Conservation (phyloP, 805 yeast genomes). For the Saturnispora silvae region DNA sequence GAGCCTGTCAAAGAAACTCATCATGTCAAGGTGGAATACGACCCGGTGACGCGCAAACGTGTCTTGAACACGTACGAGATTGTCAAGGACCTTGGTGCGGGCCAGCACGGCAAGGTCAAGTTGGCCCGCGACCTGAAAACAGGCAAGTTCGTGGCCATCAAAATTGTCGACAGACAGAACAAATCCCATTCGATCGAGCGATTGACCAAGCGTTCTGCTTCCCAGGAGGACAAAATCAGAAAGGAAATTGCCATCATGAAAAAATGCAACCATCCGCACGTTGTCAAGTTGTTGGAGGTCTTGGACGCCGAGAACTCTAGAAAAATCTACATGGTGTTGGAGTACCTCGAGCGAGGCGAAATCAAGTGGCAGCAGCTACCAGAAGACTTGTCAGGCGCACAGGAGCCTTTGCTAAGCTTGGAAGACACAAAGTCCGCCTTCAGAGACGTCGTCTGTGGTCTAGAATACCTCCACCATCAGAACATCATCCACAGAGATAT, state of each 20-base stretch:
- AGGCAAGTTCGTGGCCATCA: conserved; percentile 75
- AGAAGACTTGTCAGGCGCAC: conserved; percentile 15
- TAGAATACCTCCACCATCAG: conserved; percentile 83
- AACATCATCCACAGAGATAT: conserved; percentile 93
- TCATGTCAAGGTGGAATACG: conserved; percentile 71
- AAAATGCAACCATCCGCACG: conserved; percentile 83
- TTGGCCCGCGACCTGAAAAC: conserved; percentile 66
- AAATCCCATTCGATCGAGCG: conserved; percentile 34
- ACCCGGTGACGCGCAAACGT: conserved; percentile 74
- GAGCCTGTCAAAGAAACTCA: conserved; percentile 68
- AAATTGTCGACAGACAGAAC: conserved; percentile 73
- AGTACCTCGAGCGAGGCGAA: conserved; percentile 85
- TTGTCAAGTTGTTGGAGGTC: conserved; percentile 79
- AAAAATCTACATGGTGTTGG: conserved; percentile 83
- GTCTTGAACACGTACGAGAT: conserved; percentile 86
- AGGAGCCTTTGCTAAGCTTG: conserved; percentile 57
- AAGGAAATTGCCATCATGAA: conserved; percentile 91
- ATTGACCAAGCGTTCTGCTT: conserved; percentile 19
- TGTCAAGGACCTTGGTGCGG: conserved; percentile 76
- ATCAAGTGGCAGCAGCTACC: conserved; percentile 60
- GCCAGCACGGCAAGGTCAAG: conserved; percentile 99
- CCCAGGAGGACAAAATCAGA: conserved; percentile 62
- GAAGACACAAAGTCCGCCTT: conserved; percentile 60
- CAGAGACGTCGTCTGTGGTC: conserved; percentile 75
- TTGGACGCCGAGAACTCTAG: conserved; percentile 75